phyloP scores from a whole-genome alignment of 2,329 filamentous ascomycete genomes.

The Periconia macrospinosa region DNA sequence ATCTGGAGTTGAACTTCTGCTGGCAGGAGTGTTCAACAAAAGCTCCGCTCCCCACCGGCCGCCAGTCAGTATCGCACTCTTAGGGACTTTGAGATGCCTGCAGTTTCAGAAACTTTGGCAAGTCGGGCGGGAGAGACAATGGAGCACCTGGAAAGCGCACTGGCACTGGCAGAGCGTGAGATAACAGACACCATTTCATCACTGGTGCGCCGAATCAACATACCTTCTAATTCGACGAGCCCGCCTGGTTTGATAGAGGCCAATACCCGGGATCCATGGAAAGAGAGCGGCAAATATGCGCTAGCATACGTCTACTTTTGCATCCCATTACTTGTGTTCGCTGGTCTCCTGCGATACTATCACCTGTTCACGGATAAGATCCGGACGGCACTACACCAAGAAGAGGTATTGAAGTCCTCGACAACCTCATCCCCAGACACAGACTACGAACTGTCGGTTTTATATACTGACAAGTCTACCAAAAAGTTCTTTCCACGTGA shows the following conservation, averaged over 20 bases:
- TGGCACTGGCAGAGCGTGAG: slow-evolving; percentile 33
- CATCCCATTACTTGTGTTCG: slow-evolving; percentile 67
- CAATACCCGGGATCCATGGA: slow-evolving; percentile 73
- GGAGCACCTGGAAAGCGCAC: slow-evolving; percentile 28
- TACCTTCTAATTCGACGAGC: slow-evolving; percentile 58
- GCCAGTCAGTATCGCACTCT: slow-evolving; percentile 10
- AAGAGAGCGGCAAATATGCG: slow-evolving; percentile 79
- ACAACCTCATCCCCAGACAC: slow-evolving; percentile 57
- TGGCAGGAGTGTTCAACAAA: slow-evolving; percentile 35
- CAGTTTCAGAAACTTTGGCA: slow-evolving; percentile 32
- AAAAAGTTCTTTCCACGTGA: slow-evolving; percentile 76
- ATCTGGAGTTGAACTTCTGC: slow-evolving; percentile 32
- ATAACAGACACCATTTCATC: slow-evolving; percentile 28
- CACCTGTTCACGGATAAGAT: slow-evolving; percentile 94
- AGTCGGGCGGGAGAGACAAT: slow-evolving; percentile 31
- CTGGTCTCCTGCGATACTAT: slow-evolving; percentile 74
- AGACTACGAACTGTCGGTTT: slow-evolving; percentile 64
- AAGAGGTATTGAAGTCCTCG: slow-evolving; percentile 71
- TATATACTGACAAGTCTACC: slow-evolving; percentile 63
- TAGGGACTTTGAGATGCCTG: slow-evolving; percentile 35
- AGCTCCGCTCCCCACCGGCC: slow-evolving; percentile 12
- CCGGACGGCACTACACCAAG: slow-evolving; percentile 83
- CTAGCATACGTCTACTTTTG: slow-evolving; percentile 88
- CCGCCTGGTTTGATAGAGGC: slow-evolving; percentile 60
- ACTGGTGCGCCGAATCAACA: slow-evolving; percentile 53